Evolutionary conservation across 2,329 filamentous ascomycete species (phyloP).

Genomic region (Diaporthe vexans): DNA sequence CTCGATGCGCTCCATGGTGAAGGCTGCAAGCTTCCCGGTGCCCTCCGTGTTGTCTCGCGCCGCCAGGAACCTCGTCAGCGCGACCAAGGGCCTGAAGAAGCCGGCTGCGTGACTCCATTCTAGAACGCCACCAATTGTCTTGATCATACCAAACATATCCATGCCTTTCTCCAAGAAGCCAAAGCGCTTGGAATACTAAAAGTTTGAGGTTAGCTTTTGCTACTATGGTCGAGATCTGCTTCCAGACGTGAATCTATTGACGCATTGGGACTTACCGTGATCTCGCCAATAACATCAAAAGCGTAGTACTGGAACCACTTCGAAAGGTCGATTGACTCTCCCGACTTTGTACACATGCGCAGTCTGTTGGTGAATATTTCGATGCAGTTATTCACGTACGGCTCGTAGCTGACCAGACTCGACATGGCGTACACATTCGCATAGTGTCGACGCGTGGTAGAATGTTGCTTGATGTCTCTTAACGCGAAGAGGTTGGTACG

Average conservation of each 20-base stretch:
- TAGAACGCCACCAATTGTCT: conserved; percentile 46
- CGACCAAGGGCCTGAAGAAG: not conserved
- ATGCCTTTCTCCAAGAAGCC: conserved; percentile 62
- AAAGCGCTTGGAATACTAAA: conserved; percentile 55
- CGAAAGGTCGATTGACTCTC: conserved; percentile 53
- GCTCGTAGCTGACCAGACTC: conserved; percentile 62
- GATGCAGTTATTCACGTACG: conserved; percentile 62
- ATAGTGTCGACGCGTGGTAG: conserved; percentile 55
- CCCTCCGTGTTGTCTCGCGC: not conserved
- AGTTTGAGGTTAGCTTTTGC: conserved; percentile 64
- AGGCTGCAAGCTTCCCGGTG: not conserved
- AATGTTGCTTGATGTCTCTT: conserved; percentile 53
- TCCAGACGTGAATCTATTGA: no score
- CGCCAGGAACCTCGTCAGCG: not conserved
- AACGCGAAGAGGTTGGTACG: conserved; percentile 50
- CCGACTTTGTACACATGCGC: conserved; percentile 50
- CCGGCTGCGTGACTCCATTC: not conserved
- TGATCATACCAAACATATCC: conserved; percentile 65
- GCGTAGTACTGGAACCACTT: conserved; percentile 63
- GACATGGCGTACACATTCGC: conserved; percentile 62
- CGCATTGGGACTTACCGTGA: conserved; percentile 50
- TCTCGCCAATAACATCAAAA: conserved; percentile 65
- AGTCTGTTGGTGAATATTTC: conserved; percentile 56
- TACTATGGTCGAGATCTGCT: not conserved
- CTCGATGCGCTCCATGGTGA: conserved; percentile 17